Percentiles rank a stretch among this genome's conserved stretches.
Conservation (phyloP, 176 grass and related monocot species). For the Oryza glaberrima region DNA sequence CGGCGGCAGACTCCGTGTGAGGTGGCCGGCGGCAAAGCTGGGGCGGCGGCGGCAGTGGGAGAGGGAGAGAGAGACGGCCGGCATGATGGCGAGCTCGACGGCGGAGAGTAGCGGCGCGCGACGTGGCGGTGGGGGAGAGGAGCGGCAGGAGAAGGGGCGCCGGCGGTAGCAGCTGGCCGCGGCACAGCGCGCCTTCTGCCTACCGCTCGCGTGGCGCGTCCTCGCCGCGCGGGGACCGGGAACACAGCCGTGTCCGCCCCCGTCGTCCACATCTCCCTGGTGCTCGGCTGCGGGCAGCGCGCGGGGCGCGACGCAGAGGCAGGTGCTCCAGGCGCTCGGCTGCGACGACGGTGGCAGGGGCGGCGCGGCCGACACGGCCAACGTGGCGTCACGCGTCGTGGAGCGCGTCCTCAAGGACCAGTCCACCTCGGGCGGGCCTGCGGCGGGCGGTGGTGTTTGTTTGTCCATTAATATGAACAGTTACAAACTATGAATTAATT, state of each 20-base stretch:
- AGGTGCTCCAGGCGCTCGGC: conserved; percentile 41
- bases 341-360: conserved; percentile 40
- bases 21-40: too few relatives aligned
- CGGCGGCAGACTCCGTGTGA: too few relatives aligned
- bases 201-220: conserved; percentile 49
- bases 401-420: conserved; percentile 54
- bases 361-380: conserved; percentile 44
- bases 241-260: conserved; percentile 37
- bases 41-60: too few relatives aligned
- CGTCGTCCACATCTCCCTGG: conserved; percentile 34
- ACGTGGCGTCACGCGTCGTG: conserved; percentile 44
- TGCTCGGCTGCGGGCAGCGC: conserved; percentile 45
- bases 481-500: not conserved
- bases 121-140: too few relatives aligned
- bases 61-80: too few relatives aligned
- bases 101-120: too few relatives aligned
- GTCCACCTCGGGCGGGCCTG: conserved; percentile 38
- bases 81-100: too few relatives aligned
- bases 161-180: conserved; percentile 1
- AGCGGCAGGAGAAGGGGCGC: too few relatives aligned
- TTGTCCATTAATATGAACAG: not conserved
- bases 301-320: conserved; percentile 42
- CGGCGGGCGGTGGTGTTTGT: not conserved
- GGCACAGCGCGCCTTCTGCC: conserved; percentile 41
- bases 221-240: conserved; percentile 36